A percentile compares a stretch with the other conserved stretches of the same genome.
Conservation (phyloP, 1,284 basidiomycete genomes). For the Erythrobasidium hasegawianum region DNA sequence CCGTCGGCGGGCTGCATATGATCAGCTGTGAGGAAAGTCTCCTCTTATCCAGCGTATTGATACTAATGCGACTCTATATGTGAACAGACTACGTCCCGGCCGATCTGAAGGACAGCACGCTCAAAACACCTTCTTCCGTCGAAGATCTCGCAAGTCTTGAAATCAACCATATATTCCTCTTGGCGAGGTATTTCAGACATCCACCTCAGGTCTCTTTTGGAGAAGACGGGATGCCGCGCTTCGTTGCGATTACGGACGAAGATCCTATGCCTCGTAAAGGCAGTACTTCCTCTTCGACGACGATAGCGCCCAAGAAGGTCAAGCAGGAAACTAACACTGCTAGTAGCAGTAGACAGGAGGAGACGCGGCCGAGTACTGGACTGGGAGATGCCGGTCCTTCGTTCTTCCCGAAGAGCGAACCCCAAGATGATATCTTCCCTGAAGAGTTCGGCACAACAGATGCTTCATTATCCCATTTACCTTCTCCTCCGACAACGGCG, state of each 20-base stretch:
- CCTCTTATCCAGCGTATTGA: neutral
- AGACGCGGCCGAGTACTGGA: neutral
- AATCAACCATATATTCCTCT: slow-evolving; percentile 54
- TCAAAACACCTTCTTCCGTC: slow-evolving; percentile 79
- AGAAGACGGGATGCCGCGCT: slow-evolving; percentile 27
- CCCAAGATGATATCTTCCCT: no score
- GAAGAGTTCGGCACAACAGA: no score
- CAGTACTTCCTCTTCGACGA: neutral
- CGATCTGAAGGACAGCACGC: slow-evolving; percentile 79
- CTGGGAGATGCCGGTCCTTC: no score
- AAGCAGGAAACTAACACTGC: neutral
- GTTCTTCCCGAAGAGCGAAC: no score
- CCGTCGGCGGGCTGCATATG: slow-evolving; percentile 72
- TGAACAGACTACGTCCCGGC: slow-evolving; percentile 79
- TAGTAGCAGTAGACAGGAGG: neutral
- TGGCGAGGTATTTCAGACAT: slow-evolving; percentile 38
- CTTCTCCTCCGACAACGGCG: no score
- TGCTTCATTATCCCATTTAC: no score
- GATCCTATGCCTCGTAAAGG: slow-evolving; percentile 25
- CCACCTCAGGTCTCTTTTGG: slow-evolving; percentile 41
- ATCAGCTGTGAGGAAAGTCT: slow-evolving; percentile 57
- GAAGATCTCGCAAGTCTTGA: slow-evolving; percentile 80
- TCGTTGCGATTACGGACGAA: slow-evolving; percentile 30
- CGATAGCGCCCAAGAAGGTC: neutral
- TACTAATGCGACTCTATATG: neutral